phyloP scores from a whole-genome alignment of 2,329 filamentous ascomycete species.

The Incumbomyces lentus region DNA sequence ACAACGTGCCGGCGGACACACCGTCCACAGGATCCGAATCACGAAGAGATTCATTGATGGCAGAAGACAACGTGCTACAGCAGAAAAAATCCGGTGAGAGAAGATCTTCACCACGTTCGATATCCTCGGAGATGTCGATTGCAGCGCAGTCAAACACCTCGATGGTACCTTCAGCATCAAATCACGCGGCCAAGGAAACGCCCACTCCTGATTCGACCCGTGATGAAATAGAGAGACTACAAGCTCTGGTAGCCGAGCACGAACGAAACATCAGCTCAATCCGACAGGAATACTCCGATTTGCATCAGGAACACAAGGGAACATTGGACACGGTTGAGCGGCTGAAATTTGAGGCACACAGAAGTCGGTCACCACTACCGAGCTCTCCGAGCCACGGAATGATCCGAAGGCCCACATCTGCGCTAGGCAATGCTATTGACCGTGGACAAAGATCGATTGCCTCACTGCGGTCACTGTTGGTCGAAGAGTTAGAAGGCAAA shows the following conservation, averaged over 20 bases:
- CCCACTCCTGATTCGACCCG: slow-evolving; percentile 35
- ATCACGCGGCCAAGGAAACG: slow-evolving; percentile 28
- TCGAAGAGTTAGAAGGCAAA: slow-evolving; percentile 71
- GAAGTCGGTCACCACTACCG: slow-evolving; percentile 58
- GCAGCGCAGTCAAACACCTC: slow-evolving; percentile 65
- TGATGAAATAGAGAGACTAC: slow-evolving; percentile 62
- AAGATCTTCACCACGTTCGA: slow-evolving; percentile 73
- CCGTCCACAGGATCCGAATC: slow-evolving; percentile 29
- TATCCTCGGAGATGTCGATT: slow-evolving; percentile 88
- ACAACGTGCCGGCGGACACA: slow-evolving; percentile 43
- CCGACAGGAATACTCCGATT: slow-evolving; percentile 66
- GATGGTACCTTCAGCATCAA: slow-evolving; percentile 52
- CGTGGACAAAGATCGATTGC: slow-evolving; percentile 85
- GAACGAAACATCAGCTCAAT: slow-evolving; percentile 65
- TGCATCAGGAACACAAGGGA: slow-evolving; percentile 72
- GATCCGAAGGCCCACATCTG: slow-evolving; percentile 85
- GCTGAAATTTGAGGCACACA: slow-evolving; percentile 75
- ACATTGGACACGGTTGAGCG: slow-evolving; percentile 80
- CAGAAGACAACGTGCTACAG: slow-evolving; percentile 57
- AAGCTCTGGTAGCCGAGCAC: slow-evolving; percentile 61
- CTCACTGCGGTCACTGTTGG: slow-evolving; percentile 75
- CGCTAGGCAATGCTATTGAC: slow-evolving; percentile 77
- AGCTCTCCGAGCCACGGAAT: slow-evolving; percentile 49
- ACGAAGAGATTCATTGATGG: slow-evolving; percentile 75
- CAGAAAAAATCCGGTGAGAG: slow-evolving; percentile 52